Base-by-base conservation (phyloP, 108 stramenopile genomes). In the Seminavis robusta region DNA sequence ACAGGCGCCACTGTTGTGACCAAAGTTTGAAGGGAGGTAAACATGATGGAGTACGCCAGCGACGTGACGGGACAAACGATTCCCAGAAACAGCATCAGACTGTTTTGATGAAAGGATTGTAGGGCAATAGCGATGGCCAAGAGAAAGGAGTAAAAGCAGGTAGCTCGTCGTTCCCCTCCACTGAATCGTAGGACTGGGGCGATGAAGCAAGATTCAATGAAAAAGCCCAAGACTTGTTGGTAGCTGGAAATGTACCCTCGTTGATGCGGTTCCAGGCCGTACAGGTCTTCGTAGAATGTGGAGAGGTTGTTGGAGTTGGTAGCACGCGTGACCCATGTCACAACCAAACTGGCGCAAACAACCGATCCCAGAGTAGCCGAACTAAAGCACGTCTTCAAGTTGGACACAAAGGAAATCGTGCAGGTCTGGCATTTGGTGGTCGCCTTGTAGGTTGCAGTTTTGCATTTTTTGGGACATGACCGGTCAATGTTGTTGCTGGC, bases 211-310 rank as follows among this genome's bases (percentile, higher is more conserved):
- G 81, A 74, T 55, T 84, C 75, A 0, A 83, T 74, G 26, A 78
- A n/a, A 56, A 89, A 83, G 25, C 48, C 50, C 27, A 84, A 38
- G 17, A 70, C 31, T 42, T 56, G 59, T 49, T 85, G 81, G 61
- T 85, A 89, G 13, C 71, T 73, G 40, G 80, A 69, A 38, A 89
- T 71, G 52, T 85, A 89, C 19, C 88, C 88, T 39, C 84, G 65
- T 17, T 64, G 54, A 47, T 84, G 81, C 17, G 88, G 75, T 47
- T 83, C 77, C 21, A 89, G 42, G 1, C 75, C 71, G 47, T 83
- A 89, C 77, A 83, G 83, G 52, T 85, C 81, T 63, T 89, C 88
- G 43, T 89, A 89, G 53, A 80, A 89, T 9, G 59, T 67, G 49
- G 79, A 81, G 74, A 89, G 74, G 23, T 65, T 65, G 0, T 79